Percentiles rank a stretch among this genome's conserved stretches.
Conservation (phyloP, 257 asterid genomes). For the Dorcoceras hygrometricum region DNA sequence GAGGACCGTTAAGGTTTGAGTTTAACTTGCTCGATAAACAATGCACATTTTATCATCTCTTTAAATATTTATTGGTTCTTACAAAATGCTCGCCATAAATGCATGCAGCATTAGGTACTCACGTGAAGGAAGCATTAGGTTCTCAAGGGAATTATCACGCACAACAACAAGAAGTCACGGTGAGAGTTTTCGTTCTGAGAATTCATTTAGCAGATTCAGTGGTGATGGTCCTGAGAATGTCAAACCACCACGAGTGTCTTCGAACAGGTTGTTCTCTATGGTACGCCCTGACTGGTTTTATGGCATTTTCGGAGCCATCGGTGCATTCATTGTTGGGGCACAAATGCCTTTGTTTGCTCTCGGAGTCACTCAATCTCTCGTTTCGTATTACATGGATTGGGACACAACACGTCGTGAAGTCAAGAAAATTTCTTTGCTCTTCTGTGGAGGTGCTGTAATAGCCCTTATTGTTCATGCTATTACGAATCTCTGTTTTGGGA, state of each 20-base stretch:
- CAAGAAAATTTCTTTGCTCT: constrained; percentile 74
- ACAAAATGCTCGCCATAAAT: too few species aligned
- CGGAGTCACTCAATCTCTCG: constrained; percentile 95
- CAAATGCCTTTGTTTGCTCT: constrained; percentile 95
- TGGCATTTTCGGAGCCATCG: constrained; percentile 68
- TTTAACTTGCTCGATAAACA: constrained; percentile 2
- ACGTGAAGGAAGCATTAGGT: constrained; percentile 70
- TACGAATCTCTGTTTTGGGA: constrained; percentile 78
- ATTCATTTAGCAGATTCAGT: constrained; percentile 59
- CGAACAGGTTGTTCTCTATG: constrained; percentile 73
- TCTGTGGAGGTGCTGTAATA: constrained; percentile 77
- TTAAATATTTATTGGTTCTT: too few species aligned
- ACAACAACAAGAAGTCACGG: constrained; percentile 78
- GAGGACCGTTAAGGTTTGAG: constrained; percentile 61
- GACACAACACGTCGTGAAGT: constrained; percentile 79
- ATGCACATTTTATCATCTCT: too few species aligned
- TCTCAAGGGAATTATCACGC: constrained; percentile 76
- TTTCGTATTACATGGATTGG: constrained; percentile 98
- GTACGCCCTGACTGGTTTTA: constrained; percentile 85
- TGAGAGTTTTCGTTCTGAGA: constrained; percentile 93
- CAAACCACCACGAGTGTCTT: constrained; percentile 42
- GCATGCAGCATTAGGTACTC: constrained; percentile 57
- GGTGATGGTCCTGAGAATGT: constrained; percentile 54
- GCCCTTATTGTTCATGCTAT: constrained; percentile 77
- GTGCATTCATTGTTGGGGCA: constrained; percentile 87